Evolutionary conservation across 768 basidiomycete species (phyloP).

Genomic region (Cantharellus anzutake): DNA sequence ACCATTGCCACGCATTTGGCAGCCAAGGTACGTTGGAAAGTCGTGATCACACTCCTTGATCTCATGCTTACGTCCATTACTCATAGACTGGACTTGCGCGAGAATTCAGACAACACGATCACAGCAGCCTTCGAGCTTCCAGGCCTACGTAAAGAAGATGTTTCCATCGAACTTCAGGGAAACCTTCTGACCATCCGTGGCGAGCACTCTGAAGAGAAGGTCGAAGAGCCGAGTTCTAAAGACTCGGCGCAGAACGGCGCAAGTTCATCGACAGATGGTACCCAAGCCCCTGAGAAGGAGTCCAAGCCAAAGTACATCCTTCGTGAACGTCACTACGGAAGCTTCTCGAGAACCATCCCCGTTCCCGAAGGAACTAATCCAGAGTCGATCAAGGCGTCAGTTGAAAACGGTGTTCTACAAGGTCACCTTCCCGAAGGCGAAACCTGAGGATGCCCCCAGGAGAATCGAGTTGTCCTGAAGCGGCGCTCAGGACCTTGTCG

Average conservation of each 20-base stretch:
- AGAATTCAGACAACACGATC: slow-evolving; percentile 25
- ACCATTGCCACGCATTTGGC: too few species aligned
- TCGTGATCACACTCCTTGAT: too few species aligned
- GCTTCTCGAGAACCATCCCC: not conserved
- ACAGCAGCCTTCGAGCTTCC: slow-evolving; percentile 39
- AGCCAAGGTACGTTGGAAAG: too few species aligned
- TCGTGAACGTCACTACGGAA: not conserved
- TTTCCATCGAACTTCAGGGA: slow-evolving; percentile 29
- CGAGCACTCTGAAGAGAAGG: slow-evolving; percentile 15
- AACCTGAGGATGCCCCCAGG: too few species aligned
- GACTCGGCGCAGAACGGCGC: not conserved
- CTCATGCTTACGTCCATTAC: not conserved
- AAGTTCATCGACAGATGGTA: not conserved
- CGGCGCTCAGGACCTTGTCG: too few species aligned
- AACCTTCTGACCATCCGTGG: slow-evolving; percentile 30
- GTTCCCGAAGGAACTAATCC: not conserved
- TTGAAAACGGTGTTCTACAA: too few species aligned
- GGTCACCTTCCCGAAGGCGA: too few species aligned
- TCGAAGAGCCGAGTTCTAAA: slow-evolving; percentile 3
- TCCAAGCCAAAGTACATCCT: slow-evolving; percentile 8
- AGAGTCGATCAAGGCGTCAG: too few species aligned
- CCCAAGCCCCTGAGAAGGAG: not conserved
- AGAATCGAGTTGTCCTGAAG: too few species aligned
- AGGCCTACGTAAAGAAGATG: slow-evolving; percentile 29
- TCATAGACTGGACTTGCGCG: slow-evolving; percentile 25